These are phyloP conservation scores for Leavenworthia alabamica DNA, from an alignment of 345 rosid species.

Conservation along the genomic window DNA sequence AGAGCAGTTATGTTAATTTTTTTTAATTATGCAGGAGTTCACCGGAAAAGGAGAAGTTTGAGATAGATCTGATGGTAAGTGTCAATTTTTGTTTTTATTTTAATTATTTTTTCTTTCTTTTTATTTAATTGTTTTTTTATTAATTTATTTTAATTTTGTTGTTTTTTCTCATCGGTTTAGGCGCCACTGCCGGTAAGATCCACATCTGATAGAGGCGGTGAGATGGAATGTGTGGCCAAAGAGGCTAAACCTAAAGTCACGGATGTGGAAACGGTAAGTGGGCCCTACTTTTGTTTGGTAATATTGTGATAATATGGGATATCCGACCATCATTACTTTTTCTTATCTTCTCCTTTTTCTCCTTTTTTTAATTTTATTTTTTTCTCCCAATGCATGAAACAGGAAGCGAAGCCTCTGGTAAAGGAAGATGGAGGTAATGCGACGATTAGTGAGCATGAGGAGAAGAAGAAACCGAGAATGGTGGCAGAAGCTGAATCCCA, in stretches of 20 bases:
- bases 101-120: neutral
- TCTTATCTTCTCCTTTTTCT: conserved; percentile 14
- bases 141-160: neutral
- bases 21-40: conserved; percentile 26
- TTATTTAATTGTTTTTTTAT: too few relatives aligned
- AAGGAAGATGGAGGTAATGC: conserved; percentile 43
- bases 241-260: conserved; percentile 58
- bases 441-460: conserved; percentile 37
- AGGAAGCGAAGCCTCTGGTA: conserved; percentile 49
- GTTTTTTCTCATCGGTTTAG: conserved; percentile 31
- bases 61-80: conserved; percentile 98
- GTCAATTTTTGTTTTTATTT: neutral
- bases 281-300: too few relatives aligned
- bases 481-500: too few relatives aligned
- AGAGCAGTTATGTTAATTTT: neutral
- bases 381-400: conserved; percentile 12
- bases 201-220: conserved; percentile 78
- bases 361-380: neutral
- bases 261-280: conserved; percentile 67
- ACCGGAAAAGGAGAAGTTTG: conserved; percentile 55
- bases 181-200: conserved; percentile 85
- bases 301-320: too few relatives aligned
- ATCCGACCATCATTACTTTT: too few relatives aligned
- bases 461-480: conserved; percentile 36
- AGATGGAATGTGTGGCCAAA: conserved; percentile 47